A percentile compares a stretch with the other conserved stretches of the same genome.
Conservation (phyloP, 352 stramenopile species). For the Globisporangium carolinianum region DNA sequence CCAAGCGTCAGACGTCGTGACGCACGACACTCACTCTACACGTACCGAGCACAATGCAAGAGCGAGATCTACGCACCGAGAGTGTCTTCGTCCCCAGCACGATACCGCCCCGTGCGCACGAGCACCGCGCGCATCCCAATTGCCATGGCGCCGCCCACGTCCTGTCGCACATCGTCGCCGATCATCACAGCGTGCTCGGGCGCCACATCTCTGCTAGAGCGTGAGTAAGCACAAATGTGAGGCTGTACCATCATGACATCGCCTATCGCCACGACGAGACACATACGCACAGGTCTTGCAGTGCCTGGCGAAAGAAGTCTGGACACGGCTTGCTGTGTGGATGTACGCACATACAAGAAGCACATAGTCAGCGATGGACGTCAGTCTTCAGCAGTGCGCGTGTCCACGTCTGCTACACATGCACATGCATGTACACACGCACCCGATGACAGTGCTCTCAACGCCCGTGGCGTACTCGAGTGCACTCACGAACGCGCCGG, state of each 20-base stretch:
- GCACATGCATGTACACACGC: background rate
- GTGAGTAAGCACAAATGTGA: too few species aligned
- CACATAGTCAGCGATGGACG: background rate
- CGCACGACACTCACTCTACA: background rate
- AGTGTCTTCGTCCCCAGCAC: conserved; percentile 22
- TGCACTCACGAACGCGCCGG: conserved; percentile 45
- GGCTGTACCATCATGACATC: too few species aligned
- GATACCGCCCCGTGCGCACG: conserved; percentile 49
- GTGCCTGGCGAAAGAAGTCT: conserved; percentile 38
- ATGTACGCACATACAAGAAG: background rate
- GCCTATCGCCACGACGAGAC: too few species aligned
- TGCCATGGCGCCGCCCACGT: conserved; percentile 34
- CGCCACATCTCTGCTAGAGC: conserved; percentile 17
- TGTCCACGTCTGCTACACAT: background rate
- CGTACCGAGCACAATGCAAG: background rate
- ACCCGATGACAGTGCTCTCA: conserved; percentile 41
- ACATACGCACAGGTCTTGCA: conserved; percentile 27
- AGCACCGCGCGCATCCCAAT: conserved; percentile 38
- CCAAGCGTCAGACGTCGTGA: background rate
- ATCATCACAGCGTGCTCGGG: conserved; percentile 42
- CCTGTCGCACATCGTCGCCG: conserved; percentile 45
- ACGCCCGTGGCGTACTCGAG: conserved; percentile 41
- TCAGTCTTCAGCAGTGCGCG: background rate
- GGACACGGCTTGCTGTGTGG: conserved; percentile 32
- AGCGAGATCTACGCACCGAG: background rate